phyloP scores from a whole-genome alignment of 2,329 filamentous ascomycete genomes.

The Sarocladium brachiariae region DNA sequence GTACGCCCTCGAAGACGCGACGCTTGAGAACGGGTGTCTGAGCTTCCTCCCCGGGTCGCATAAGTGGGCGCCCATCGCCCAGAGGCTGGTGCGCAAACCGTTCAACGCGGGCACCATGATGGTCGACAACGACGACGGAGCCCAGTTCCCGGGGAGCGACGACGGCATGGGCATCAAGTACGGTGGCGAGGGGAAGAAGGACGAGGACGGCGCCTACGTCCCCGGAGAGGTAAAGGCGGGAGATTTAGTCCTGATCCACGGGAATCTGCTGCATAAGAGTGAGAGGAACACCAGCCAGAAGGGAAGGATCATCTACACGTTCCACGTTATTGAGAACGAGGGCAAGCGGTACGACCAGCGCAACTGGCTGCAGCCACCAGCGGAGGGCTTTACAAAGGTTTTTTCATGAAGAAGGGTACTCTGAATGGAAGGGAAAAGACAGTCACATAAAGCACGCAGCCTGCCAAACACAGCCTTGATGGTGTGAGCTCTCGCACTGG shows the following conservation, averaged over 20 bases:
- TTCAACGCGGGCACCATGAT: constrained; percentile 58
- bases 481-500: too few species aligned
- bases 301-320: constrained; percentile 93
- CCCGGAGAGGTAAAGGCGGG: constrained; percentile 86
- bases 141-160: constrained; percentile 48
- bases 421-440: background rate
- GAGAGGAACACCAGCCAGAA: constrained; percentile 83
- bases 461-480: background rate
- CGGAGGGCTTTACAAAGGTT: constrained; percentile 69
- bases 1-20: constrained; percentile 94
- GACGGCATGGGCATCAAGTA: constrained; percentile 23
- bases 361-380: constrained; percentile 91
- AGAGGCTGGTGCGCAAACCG: constrained; percentile 65
- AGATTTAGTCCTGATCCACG: constrained; percentile 86
- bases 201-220: constrained; percentile 54
- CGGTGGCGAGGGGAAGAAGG: constrained; percentile 34
- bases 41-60: constrained; percentile 83
- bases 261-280: constrained; percentile 92
- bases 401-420: constrained; percentile 26
- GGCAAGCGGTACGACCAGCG: constrained; percentile 67
- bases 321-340: constrained; percentile 88
- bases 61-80: constrained; percentile 59
- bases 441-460: background rate
- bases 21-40: constrained; percentile 77
- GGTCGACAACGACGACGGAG: constrained; percentile 55